Evolutionary conservation across 495 filamentous ascomycete species (phyloP), one percentile per base, ranked within the genome.

Genomic region (Penicillium flavigenum): DNA sequence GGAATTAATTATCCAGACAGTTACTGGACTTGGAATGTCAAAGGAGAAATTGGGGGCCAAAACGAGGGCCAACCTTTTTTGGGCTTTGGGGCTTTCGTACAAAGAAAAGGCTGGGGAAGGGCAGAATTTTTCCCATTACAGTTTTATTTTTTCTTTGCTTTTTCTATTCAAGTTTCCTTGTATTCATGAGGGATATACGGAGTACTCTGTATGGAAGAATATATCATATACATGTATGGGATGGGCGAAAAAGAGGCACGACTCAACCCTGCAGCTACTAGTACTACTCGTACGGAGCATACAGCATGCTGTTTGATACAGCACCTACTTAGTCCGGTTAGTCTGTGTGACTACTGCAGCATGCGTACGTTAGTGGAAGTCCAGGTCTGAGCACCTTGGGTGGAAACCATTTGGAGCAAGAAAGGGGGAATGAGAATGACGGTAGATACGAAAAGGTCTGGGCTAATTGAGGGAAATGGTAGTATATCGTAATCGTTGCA

Each of bases 401-500:
- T 10, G 9, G 9, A n/a, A 38, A 6, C 7, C 5, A 38, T 5
- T 22, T 22, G 22, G 22, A 22, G 4, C 11, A 34, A 39, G 6
- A 10, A 39, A 39, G 10, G 36, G 16, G 36, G n/a, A n/a, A n/a
- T n/a, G n/a, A n/a, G 20, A 39, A 39, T 16, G 34, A n/a, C 4
- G 4, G 3, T 4, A 34, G 31, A 14, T 32, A 39, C 4, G 16
- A 5, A 39, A 2, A 1, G 1, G 36, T 39, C 36, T 17, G 17
- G 5, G 36, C 16, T n/a, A 39, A 39, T 39, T n/a, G n/a, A 39
- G 36, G n/a, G n/a, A 39, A 39, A 8, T 17, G 6, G 24, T 6
- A 26, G 24, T 9, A 51, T 12, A 41, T 48, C 54, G 10, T 54
- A 44, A 46, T 54, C 51, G 19, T 54, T n/a, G 41, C 20, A 16